Conservation (phyloP, 768 basidiomycete genomes). For the Tricholoma furcatifolium region DNA sequence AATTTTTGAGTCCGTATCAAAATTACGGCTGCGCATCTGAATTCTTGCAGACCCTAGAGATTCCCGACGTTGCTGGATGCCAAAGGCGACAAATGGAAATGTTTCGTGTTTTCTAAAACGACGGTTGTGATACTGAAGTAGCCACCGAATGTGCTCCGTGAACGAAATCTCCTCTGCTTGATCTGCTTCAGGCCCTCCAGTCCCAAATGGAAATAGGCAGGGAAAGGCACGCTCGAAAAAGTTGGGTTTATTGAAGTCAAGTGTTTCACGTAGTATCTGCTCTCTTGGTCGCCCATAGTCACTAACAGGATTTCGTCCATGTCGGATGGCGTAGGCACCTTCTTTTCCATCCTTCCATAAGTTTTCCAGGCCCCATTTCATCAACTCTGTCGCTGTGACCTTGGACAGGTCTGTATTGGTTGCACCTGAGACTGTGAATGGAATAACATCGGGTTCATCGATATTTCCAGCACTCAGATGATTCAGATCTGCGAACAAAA, state of each 20-base stretch:
- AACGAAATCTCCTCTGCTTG: constrained; percentile 13
- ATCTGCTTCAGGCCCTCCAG: neutral
- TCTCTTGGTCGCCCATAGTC: neutral
- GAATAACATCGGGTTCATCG: neutral
- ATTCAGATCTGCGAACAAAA: neutral
- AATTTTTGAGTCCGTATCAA: constrained; percentile 17
- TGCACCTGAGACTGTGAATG: neutral
- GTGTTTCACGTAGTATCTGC: neutral
- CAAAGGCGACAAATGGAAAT: constrained; percentile 28
- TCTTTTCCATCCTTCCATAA: neutral
- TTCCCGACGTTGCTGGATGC: constrained; percentile 25
- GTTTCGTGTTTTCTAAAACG: constrained; percentile 27
- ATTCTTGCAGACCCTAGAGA: constrained; percentile 22
- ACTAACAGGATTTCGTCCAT: neutral
- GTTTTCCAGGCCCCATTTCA: no score
- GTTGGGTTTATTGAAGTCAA: neutral
- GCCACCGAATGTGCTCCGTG: constrained; percentile 15
- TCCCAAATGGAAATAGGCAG: constrained; percentile 13
- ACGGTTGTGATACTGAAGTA: constrained; percentile 21
- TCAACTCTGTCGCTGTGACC: neutral
- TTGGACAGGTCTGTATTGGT: neutral
- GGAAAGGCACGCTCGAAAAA: constrained; percentile 11
- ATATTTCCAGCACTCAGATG: neutral
- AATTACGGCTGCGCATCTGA: constrained; percentile 28
- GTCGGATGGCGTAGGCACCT: neutral